Base-by-base conservation (phyloP, 495 filamentous ascomycete species). In the Mytilinidion resinicola region DNA sequence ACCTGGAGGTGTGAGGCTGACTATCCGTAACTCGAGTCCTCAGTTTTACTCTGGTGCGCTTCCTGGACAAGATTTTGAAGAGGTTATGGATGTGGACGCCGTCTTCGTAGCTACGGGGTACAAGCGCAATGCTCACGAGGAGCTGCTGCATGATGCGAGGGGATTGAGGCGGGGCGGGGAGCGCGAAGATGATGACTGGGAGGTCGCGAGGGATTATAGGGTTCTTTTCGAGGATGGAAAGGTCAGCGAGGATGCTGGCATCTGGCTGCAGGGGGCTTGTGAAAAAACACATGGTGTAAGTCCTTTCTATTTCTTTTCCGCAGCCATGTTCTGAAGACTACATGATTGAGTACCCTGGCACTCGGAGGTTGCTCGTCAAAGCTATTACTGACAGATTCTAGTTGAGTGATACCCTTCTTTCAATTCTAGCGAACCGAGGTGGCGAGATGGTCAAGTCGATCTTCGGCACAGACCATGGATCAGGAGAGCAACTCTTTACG, bases 221-320 rank as follows among this genome's bases (percentile, higher is more conserved):
- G 81, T 96, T 3, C 71, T 79, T 25, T 87, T 91, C 62, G 77
- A 83, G 21, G 73, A 77, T 8, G 81, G 78, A 21, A 80, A 81
- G 59, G 86, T 96, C 30, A 74, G 73, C 44, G 57, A 69, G 6
- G 76, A 85, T 12, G 80, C 82, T 8, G 91, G 91, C 10, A 79
- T 96, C 35, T 98, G 90, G 90, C 76, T 98, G 59, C 93, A 96
- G 72, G 93, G 93, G 1, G 96, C 91, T 70, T 93, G 90, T 66
- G 90, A 98, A 73, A 82, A 78, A 57, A 96, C 89, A 30, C 93
- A 96, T 69, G 93, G 93, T 37, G 86, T 90, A 77, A 81, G 85
- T 81, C 43, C 34, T 56, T 36, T 11, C 12, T 9, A 3, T 6
- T 30, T 30, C 6, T 30, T 6, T 30, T 30, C 6, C 25, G 25